Evolutionary conservation across 2,329 filamentous ascomycete species (phyloP).

Genomic region (Aspergillus fijiensis): DNA sequence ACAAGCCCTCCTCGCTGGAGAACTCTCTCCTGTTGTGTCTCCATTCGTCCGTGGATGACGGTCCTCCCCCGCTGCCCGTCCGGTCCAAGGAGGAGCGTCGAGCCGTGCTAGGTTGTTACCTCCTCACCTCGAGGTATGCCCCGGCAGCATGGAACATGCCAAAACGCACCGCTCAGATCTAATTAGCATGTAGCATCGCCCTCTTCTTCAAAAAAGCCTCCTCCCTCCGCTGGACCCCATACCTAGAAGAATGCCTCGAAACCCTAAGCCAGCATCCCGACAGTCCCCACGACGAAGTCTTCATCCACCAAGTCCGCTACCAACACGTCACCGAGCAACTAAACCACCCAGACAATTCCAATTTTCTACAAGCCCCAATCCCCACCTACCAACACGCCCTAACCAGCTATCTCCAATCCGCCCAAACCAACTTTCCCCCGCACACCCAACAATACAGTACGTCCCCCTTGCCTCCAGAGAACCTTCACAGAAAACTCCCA

Average conservation of each 20-base stretch:
- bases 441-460: constrained; percentile 4
- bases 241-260: constrained; percentile 58
- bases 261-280: constrained; percentile 49
- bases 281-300: constrained; percentile 50
- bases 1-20: constrained; percentile 2
- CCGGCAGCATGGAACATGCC: no score
- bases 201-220: constrained; percentile 52
- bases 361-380: background rate
- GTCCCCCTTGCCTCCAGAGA: background rate
- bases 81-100: constrained; percentile 52
- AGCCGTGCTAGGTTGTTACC: constrained; percentile 51
- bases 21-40: constrained; percentile 1
- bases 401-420: background rate
- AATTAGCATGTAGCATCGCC: constrained; percentile 35
- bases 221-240: constrained; percentile 56
- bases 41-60: background rate
- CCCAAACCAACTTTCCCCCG: background rate
- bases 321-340: constrained; percentile 17
- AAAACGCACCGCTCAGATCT: no score
- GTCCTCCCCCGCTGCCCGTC: background rate
- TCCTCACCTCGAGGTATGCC: constrained; percentile 40
- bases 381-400: constrained; percentile 8
- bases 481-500: background rate
- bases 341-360: background rate
- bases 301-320: constrained; percentile 35